phyloP scores from a whole-genome alignment of 257 asterid genomes.

The Ligustrum vulgare region DNA sequence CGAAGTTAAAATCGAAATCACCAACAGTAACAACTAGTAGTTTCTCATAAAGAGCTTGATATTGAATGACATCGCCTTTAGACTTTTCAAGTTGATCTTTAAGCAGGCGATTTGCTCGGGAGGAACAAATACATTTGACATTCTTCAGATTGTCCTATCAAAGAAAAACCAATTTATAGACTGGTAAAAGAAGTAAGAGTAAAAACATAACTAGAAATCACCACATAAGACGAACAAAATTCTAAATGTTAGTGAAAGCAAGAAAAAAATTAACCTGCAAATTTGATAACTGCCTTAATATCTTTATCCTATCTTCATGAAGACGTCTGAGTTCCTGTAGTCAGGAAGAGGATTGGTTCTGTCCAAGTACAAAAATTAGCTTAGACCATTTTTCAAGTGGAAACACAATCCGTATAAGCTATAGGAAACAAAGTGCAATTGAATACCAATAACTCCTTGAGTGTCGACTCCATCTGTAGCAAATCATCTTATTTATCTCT shows the following conservation, averaged over 20 bases:
- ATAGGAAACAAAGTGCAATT: slow-evolving; percentile 21
- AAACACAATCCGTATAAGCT: slow-evolving; percentile 20
- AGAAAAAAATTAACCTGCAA: slow-evolving; percentile 62
- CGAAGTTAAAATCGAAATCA: slow-evolving; percentile 33
- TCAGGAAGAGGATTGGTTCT: slow-evolving; percentile 71
- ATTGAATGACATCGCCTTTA: slow-evolving; percentile 63
- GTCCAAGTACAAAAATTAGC: slow-evolving; percentile 24
- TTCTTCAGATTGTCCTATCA: slow-evolving; percentile 79
- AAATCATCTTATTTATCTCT: slow-evolving; percentile 70
- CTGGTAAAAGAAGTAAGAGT: slow-evolving; percentile 23
- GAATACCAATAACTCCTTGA: slow-evolving; percentile 76
- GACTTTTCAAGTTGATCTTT: slow-evolving; percentile 80
- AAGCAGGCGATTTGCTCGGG: slow-evolving; percentile 66
- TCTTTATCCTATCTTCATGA: slow-evolving; percentile 78
- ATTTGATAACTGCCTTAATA: slow-evolving; percentile 62
- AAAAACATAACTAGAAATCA: slow-evolving; percentile 18
- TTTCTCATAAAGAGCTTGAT: slow-evolving; percentile 79
- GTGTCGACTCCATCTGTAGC: slow-evolving; percentile 75
- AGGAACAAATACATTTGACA: slow-evolving; percentile 63
- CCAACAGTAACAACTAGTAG: slow-evolving; percentile 72
- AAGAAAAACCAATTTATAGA: slow-evolving; percentile 26
- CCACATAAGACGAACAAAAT: slow-evolving; percentile 10
- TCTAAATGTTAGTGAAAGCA: slow-evolving; percentile 10
- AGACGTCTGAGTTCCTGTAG: slow-evolving; percentile 69
- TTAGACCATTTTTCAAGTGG: slow-evolving; percentile 1